Conservation (phyloP, 2,329 filamentous ascomycete genomes). For the Pyrenophora teres region DNA sequence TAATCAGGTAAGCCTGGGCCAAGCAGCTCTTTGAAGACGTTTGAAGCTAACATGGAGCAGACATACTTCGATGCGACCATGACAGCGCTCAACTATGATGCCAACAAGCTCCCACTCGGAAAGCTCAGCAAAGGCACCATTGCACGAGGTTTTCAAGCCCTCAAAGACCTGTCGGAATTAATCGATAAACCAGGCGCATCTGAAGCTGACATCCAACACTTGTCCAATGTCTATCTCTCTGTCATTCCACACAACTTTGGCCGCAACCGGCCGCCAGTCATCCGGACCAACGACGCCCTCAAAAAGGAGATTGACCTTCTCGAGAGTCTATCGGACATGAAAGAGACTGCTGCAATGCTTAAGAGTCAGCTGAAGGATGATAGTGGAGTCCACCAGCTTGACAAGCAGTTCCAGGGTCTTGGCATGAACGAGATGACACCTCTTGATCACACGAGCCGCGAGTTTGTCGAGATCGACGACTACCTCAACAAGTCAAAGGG, state of each 20-base stretch:
- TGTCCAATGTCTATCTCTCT: constrained; percentile 81
- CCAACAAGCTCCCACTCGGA: constrained; percentile 78
- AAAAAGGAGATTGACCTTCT: constrained; percentile 80
- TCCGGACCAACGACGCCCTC: constrained; percentile 61
- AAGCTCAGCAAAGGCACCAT: constrained; percentile 83
- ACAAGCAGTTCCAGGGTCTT: constrained; percentile 73
- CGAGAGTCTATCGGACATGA: constrained; percentile 83
- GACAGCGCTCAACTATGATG: constrained; percentile 70
- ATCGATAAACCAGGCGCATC: constrained; percentile 58
- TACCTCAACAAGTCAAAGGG: constrained; percentile 73
- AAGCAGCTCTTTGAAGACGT: too few relatives aligned
- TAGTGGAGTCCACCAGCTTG: constrained; percentile 65
- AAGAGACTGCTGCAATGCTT: constrained; percentile 77
- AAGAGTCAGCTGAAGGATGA: constrained; percentile 61
- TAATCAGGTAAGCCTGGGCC: constrained; percentile 58
- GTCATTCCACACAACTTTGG: constrained; percentile 83
- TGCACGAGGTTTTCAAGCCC: constrained; percentile 71
- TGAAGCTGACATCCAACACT: constrained; percentile 59
- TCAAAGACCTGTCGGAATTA: constrained; percentile 75
- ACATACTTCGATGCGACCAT: constrained; percentile 71
- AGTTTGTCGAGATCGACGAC: constrained; percentile 67
- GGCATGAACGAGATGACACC: constrained; percentile 77
- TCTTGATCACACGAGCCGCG: constrained; percentile 61
- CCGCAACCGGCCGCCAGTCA: constrained; percentile 71
- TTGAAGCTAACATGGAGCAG: not conserved